Conservation (phyloP, 345 rosid genomes). For the Moringa oleifera region DNA sequence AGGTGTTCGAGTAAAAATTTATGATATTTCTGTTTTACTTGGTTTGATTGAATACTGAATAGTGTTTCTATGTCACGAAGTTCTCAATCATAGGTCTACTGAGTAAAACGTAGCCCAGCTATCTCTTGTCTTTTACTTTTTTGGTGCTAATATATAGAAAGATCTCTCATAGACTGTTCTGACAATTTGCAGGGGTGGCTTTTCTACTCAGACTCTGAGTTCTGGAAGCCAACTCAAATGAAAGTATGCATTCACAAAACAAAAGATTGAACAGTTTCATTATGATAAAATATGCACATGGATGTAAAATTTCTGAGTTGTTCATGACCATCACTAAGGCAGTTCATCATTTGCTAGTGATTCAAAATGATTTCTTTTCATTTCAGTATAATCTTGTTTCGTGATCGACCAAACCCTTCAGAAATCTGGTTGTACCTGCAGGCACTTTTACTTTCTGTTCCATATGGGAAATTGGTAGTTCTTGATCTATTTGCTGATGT, state of each 20-base stretch:
- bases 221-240: slow-evolving; percentile 96
- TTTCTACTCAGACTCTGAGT: slow-evolving; percentile 65
- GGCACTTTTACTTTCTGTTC: slow-evolving; percentile 95
- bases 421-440: slow-evolving; percentile 34
- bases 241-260: slow-evolving; percentile 37
- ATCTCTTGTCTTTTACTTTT: background rate
- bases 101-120: background rate
- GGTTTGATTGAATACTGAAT: background rate
- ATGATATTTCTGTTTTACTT: background rate
- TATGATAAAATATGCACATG: background rate
- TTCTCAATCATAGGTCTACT: background rate
- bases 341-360: background rate
- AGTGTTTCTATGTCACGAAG: background rate
- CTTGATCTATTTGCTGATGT: slow-evolving; percentile 93
- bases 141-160: slow-evolving; percentile 2
- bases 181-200: slow-evolving; percentile 83
- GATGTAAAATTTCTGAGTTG: background rate
- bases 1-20: too few relatives aligned
- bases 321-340: background rate
- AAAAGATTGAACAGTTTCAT: background rate
- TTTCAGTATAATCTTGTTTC: background rate
- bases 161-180: slow-evolving; percentile 1
- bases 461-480: slow-evolving; percentile 87
- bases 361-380: background rate
- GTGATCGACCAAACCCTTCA: too few relatives aligned